Conservation (phyloP, 2,329 filamentous ascomycete genomes). For the Trichoderma koningii region DNA sequence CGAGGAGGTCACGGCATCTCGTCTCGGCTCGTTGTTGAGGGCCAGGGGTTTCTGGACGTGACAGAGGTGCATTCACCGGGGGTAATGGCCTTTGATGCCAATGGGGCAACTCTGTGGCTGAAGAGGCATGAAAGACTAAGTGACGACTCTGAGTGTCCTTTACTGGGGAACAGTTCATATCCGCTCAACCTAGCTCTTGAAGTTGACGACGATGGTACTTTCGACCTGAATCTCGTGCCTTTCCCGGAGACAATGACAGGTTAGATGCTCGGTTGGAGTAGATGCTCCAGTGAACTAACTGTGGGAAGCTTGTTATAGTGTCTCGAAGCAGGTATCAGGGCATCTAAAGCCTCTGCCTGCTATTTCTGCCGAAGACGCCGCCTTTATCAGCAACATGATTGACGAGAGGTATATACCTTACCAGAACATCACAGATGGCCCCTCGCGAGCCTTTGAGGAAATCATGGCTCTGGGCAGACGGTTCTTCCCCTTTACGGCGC, state of each 20-base stretch:
- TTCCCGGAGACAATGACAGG: slow-evolving; percentile 2
- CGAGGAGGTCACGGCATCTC: slow-evolving; percentile 20
- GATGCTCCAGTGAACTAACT: not conserved
- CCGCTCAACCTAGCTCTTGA: slow-evolving; percentile 9
- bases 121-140: not conserved
- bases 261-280: not conserved
- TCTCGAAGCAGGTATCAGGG: slow-evolving; percentile 10
- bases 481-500: slow-evolving; percentile 24
- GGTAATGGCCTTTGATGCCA: slow-evolving; percentile 17
- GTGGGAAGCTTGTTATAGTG: slow-evolving; percentile 10
- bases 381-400: slow-evolving; percentile 23
- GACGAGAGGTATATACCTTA: slow-evolving; percentile 20
- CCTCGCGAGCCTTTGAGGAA: slow-evolving; percentile 8
- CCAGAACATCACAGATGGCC: slow-evolving; percentile 17
- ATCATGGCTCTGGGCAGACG: slow-evolving; percentile 23
- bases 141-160: not conserved
- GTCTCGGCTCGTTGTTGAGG: slow-evolving; percentile 22
- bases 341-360: slow-evolving; percentile 14
- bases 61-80: slow-evolving; percentile 20
- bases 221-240: not conserved
- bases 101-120: slow-evolving; percentile 22
- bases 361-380: slow-evolving; percentile 3
- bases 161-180: not conserved
- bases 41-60: slow-evolving; percentile 23
- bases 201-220: not conserved